phyloP scores from a whole-genome alignment of 1,139 yeast genomes.

The Yamadazyma songkhlaensis region DNA sequence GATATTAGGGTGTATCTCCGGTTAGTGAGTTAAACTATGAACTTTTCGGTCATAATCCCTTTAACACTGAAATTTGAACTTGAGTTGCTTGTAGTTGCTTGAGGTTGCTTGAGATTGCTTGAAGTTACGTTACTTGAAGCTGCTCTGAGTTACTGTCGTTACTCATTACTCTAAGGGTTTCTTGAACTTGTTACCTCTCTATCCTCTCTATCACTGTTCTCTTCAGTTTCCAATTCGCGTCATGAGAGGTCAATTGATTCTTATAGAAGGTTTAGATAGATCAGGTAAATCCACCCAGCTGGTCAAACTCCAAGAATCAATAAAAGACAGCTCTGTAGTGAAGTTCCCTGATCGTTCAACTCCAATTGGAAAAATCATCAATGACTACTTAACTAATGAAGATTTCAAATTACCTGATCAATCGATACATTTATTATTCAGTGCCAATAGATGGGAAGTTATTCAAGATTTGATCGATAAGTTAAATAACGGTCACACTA shows the following conservation, averaged over 20 bases:
- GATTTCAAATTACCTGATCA: conserved; percentile 58
- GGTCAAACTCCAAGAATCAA: conserved; percentile 34
- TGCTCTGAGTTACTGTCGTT: no score
- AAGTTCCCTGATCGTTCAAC: conserved; percentile 91
- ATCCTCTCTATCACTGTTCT: no score
- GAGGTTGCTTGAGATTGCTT: no score
- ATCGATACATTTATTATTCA: conserved; percentile 81
- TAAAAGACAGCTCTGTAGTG: conserved; percentile 47
- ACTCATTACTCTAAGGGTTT: no score
- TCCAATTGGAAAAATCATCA: conserved; percentile 72
- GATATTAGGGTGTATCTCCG: conserved; percentile 47
- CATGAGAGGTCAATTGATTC: conserved; percentile 66
- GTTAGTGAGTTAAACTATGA: conserved; percentile 40
- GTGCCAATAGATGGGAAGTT: conserved; percentile 94
- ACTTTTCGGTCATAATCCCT: conserved; percentile 49
- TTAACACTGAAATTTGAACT: no score
- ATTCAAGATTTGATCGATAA: conserved; percentile 43
- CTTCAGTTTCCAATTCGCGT: no score
- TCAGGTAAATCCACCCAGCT: conserved; percentile 96
- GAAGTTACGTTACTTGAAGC: no score
- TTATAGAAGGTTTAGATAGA: conserved; percentile 90
- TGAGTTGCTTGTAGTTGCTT: no score
- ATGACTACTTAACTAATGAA: conserved; percentile 62
- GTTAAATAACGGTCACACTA: conserved; percentile 52
- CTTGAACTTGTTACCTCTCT: no score